Evolutionary conservation across 2,329 filamentous ascomycete species (phyloP).

Genomic region (Fusarium incarnatum): DNA sequence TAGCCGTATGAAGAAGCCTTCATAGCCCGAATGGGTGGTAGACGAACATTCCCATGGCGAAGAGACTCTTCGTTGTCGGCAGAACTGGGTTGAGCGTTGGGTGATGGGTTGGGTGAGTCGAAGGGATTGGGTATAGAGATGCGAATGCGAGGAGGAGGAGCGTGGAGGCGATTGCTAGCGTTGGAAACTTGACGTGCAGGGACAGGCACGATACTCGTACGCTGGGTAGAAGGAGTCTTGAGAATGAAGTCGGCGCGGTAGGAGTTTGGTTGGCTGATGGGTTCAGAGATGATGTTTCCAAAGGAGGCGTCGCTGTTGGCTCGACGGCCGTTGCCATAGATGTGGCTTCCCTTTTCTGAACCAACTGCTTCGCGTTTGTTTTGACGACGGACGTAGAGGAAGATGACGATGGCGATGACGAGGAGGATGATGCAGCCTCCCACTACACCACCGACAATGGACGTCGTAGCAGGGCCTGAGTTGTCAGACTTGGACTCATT

Average conservation of each 20-base stretch:
- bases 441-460: slow-evolving; percentile 61
- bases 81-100: slow-evolving; percentile 41
- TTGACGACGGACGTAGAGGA: slow-evolving; percentile 55
- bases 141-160: slow-evolving; percentile 38
- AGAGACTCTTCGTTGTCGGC: slow-evolving; percentile 42
- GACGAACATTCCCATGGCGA: slow-evolving; percentile 47
- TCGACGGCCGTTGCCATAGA: slow-evolving; percentile 27
- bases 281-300: slow-evolving; percentile 66
- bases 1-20: slow-evolving; percentile 45
- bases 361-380: slow-evolving; percentile 31
- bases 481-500: slow-evolving; percentile 23
- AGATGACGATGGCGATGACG: slow-evolving; percentile 54
- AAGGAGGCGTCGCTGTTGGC: slow-evolving; percentile 44
- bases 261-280: slow-evolving; percentile 60
- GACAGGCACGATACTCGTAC: slow-evolving; percentile 23
- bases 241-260: slow-evolving; percentile 67
- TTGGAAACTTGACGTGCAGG: slow-evolving; percentile 23
- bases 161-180: slow-evolving; percentile 30
- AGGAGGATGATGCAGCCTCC: slow-evolving; percentile 59
- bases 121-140: slow-evolving; percentile 54
- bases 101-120: slow-evolving; percentile 49
- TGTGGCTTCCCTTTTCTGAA: slow-evolving; percentile 39
- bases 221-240: slow-evolving; percentile 46
- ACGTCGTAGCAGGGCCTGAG: slow-evolving; percentile 51
- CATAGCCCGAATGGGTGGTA: slow-evolving; percentile 57